A percentile compares a stretch with the other conserved stretches of the same genome.
Conservation (phyloP, 2,329 filamentous ascomycete genomes). For the Aspergillus sp. region DNA sequence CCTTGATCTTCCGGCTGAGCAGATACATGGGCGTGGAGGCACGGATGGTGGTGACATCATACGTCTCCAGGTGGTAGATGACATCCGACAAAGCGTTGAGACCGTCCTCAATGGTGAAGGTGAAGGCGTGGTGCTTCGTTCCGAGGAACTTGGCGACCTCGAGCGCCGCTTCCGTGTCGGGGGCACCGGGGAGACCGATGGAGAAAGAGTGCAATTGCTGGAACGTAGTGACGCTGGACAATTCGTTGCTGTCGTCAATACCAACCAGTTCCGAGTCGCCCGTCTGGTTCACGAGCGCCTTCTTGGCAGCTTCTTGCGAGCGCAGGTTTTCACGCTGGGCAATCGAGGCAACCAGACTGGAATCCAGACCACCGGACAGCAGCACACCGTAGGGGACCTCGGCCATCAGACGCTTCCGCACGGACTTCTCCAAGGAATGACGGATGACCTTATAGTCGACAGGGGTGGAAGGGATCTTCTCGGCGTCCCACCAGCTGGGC, state of each 20-base stretch:
- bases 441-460: conserved; percentile 82
- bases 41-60: conserved; percentile 97
- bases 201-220: conserved; percentile 98
- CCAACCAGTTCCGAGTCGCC: conserved; percentile 69
- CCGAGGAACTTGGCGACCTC: conserved; percentile 96
- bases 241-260: conserved; percentile 87
- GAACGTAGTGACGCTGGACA: conserved; percentile 86
- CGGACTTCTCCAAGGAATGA: conserved; percentile 80
- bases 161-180: conserved; percentile 86
- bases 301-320: conserved; percentile 62
- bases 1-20: conserved; percentile 97
- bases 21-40: conserved; percentile 99
- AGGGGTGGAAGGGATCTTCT: conserved; percentile 73
- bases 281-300: conserved; percentile 44
- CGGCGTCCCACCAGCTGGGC: conserved; percentile 87
- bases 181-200: conserved; percentile 88
- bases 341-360: conserved; percentile 90
- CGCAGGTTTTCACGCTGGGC: conserved; percentile 88
- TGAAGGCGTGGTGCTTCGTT: conserved; percentile 97
- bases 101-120: conserved; percentile 95
- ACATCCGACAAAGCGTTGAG: conserved; percentile 96
- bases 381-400: conserved; percentile 97
- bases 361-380: conserved; percentile 92
- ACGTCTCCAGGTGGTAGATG: conserved; percentile 96
- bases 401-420: conserved; percentile 96